Evolutionary conservation across 306 rosid genomes (phyloP).

Genomic region (Fragaria ananassa): DNA sequence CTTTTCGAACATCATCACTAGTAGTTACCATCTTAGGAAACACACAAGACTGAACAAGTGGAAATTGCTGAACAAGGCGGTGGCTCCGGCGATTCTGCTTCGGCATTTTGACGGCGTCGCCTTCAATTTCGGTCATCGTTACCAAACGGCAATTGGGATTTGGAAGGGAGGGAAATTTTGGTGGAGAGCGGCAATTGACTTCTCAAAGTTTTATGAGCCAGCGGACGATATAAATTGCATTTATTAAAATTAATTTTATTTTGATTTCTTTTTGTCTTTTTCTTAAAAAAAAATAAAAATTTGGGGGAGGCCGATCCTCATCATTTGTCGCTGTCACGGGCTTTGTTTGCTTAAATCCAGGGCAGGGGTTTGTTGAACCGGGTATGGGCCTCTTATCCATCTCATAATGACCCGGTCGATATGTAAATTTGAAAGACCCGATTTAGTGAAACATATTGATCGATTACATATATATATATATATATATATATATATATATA

Average conservation of each 20-base stretch:
- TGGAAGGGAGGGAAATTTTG: conserved; percentile 48
- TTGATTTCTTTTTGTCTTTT: no score
- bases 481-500: no score
- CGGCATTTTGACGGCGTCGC: conserved; percentile 50
- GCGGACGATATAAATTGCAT: neutral
- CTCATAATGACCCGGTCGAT: no score
- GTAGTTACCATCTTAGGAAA: conserved; percentile 74
- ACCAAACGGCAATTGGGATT: conserved; percentile 40
- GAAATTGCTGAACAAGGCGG: conserved; percentile 53
- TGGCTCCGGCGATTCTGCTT: conserved; percentile 39
- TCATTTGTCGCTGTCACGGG: neutral
- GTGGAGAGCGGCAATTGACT: conserved; percentile 27
- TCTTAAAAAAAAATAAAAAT: neutral
- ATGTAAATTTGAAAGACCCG: no score
- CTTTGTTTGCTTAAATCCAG: neutral
- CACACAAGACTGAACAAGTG: conserved; percentile 77
- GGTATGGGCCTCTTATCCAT: neutral
- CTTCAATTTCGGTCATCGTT: conserved; percentile 54
- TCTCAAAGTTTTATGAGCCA: conserved; percentile 8
- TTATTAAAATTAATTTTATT: neutral
- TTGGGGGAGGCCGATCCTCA: neutral
- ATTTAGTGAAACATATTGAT: no score
- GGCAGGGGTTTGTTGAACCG: neutral
- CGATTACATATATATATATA: no score
- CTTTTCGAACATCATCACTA: conserved; percentile 67